Conservation (phyloP, 192 early-diverging fungal genomes). For the Umbelopsis ramanniana region DNA sequence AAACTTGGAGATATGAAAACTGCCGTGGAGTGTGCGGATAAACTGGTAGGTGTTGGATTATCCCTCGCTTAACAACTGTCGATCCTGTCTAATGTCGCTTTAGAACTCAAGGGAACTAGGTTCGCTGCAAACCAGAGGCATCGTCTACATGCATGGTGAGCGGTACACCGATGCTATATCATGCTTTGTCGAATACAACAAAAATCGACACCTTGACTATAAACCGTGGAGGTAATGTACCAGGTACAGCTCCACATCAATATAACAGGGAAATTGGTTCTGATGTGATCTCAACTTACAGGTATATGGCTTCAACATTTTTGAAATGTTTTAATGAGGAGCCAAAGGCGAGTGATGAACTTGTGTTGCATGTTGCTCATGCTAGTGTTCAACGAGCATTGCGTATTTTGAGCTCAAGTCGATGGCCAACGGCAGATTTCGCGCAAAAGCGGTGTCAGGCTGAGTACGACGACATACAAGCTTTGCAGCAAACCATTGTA, state of each 20-base stretch:
- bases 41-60: slow-evolving; percentile 20
- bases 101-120: slow-evolving; percentile 29
- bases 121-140: slow-evolving; percentile 17
- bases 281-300: neutral
- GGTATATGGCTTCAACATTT: slow-evolving; percentile 26
- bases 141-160: slow-evolving; percentile 27
- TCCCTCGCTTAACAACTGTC: neutral
- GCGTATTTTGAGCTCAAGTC: slow-evolving; percentile 19
- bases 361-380: slow-evolving; percentile 27
- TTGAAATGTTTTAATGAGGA: slow-evolving; percentile 17
- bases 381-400: slow-evolving; percentile 22
- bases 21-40: slow-evolving; percentile 22
- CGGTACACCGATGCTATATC: slow-evolving; percentile 26
- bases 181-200: slow-evolving; percentile 22
- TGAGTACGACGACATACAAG: slow-evolving; percentile 9
- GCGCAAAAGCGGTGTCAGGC: slow-evolving; percentile 1
- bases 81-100: neutral
- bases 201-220: slow-evolving; percentile 31
- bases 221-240: slow-evolving; percentile 23
- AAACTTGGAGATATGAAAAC: slow-evolving; percentile 28
- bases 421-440: slow-evolving; percentile 12
- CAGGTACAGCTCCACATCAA: neutral
- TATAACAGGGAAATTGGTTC: no score
- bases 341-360: neutral
- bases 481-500: neutral